Conservation (phyloP, 768 basidiomycete genomes). For the Sporobolomyces roseus region DNA sequence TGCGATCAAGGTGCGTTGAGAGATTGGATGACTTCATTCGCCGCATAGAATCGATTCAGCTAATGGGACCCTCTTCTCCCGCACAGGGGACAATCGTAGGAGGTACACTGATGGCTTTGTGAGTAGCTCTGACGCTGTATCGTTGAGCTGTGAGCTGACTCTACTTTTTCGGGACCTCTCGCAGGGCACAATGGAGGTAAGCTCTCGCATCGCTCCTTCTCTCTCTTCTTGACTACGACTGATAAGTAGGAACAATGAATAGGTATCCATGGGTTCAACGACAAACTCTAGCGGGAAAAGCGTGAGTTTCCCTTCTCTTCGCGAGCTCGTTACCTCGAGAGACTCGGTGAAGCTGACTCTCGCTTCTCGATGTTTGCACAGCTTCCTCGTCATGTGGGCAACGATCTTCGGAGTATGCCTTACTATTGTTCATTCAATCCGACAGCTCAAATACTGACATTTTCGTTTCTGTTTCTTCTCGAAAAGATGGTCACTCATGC, state of each 20-base stretch:
- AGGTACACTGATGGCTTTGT: conserved; percentile 21
- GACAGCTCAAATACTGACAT: not conserved
- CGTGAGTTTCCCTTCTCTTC: conserved; percentile 3
- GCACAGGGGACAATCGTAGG: conserved; percentile 11
- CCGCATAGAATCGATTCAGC: not conserved
- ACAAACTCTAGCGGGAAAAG: conserved; percentile 19
- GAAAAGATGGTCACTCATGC: conserved; percentile 20
- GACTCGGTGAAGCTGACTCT: not conserved
- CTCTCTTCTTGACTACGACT: no score
- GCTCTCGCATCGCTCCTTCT: no score
- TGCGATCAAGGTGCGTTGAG: conserved; percentile 21
- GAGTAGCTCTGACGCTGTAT: no score
- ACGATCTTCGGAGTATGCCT: conserved; percentile 15
- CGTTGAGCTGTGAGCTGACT: no score
- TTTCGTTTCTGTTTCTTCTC: not conserved
- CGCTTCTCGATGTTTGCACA: not conserved
- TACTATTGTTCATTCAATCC: not conserved
- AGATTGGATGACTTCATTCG: not conserved
- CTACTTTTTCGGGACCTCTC: no score
- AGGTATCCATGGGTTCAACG: conserved; percentile 16
- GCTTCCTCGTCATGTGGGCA: conserved; percentile 14
- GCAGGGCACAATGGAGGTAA: conserved; percentile 19
- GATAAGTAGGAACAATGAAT: no score
- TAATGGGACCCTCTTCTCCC: not conserved
- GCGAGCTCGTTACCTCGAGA: not conserved